Percentiles rank a stretch among this genome's conserved stretches.
Evolutionary conservation across 192 early-diverging fungal genomes (phyloP).

Genomic region (Coemansia aciculifera): DNA sequence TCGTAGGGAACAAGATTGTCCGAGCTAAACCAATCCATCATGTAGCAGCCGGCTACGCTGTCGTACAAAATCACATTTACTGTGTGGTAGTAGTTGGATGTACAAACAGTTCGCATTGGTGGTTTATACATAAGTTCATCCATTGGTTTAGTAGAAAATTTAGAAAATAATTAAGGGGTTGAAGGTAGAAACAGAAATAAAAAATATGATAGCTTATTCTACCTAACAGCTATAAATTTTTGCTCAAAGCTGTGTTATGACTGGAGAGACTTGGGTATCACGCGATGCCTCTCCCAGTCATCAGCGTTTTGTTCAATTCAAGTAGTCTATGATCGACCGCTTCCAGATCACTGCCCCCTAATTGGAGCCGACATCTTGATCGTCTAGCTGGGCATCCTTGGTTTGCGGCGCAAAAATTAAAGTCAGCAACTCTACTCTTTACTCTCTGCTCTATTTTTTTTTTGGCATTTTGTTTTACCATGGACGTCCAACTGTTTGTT

Average conservation of each 20-base stretch:
- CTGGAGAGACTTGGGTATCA: not conserved
- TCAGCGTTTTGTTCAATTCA: no score
- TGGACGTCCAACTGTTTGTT: constrained; percentile 50
- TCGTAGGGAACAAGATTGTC: not conserved
- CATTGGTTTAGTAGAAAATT: not conserved
- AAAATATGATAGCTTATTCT: not conserved
- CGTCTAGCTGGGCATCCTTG: not conserved
- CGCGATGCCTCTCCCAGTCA: not conserved
- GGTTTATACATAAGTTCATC: not conserved
- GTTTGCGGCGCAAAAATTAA: not conserved
- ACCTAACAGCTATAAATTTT: not conserved
- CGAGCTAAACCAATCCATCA: not conserved
- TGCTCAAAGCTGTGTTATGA: not conserved
- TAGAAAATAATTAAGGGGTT: not conserved
- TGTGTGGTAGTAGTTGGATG: not conserved
- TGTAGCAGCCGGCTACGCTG: not conserved
- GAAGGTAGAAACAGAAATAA: not conserved
- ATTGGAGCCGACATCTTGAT: not conserved
- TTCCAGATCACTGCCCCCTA: not conserved
- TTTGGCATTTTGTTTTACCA: constrained; percentile 3
- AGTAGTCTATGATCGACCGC: not conserved
- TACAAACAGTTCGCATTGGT: not conserved
- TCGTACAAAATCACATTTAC: not conserved
- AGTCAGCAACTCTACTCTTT: not conserved
- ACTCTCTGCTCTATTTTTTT: not conserved